Conservation (phyloP, 225 moss, liverwort and hornwort genomes). For the Polytrichum formosum region DNA sequence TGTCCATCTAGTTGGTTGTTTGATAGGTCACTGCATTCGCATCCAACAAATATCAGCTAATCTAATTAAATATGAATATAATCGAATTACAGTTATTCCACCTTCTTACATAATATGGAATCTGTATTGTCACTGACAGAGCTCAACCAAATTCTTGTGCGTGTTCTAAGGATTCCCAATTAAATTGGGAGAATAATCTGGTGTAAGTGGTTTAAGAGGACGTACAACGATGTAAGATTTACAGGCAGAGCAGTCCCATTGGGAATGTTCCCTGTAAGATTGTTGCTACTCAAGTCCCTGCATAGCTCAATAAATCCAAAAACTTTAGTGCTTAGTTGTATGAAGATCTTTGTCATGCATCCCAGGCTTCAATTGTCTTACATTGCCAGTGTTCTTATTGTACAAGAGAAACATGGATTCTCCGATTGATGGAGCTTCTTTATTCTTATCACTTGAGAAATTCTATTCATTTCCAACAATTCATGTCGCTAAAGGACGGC, state of each 20-base stretch:
- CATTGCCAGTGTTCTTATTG: neutral
- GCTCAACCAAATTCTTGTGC: neutral
- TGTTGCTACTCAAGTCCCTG: slow-evolving; percentile 42
- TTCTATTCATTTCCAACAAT: too few relatives aligned
- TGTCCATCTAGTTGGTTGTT: slow-evolving; percentile 26
- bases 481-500: too few relatives aligned
- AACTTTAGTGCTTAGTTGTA: neutral
- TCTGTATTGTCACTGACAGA: neutral
- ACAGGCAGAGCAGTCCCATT: slow-evolving; percentile 19
- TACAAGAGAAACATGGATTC: neutral
- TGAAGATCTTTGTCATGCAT: neutral
- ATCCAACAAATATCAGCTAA: neutral
- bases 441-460: neutral
- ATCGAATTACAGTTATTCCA: neutral
- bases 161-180: neutral
- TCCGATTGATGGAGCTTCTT: neutral
- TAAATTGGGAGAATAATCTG: neutral
- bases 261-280: slow-evolving; percentile 22
- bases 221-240: slow-evolving; percentile 37
- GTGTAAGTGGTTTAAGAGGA: neutral
- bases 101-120: neutral
- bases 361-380: neutral
- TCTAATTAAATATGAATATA: too few relatives aligned
- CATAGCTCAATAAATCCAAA: neutral
- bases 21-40: slow-evolving; percentile 43